Base-by-base conservation (phyloP, 2,329 filamentous ascomycete genomes). In the Thelonectria olida region DNA sequence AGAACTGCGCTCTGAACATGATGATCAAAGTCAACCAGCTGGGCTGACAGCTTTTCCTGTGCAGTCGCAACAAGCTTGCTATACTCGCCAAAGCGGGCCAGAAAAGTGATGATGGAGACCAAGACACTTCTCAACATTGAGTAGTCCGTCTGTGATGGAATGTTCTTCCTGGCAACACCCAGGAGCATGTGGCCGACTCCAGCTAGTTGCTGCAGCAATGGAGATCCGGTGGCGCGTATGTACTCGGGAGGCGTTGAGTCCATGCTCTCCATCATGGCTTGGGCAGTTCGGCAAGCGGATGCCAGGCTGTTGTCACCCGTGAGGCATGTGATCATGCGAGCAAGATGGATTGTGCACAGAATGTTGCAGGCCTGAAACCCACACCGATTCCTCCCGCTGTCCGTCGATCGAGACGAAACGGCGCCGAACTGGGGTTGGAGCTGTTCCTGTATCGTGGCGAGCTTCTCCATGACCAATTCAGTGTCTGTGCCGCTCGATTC, bases 331-430 rank as follows among this genome's bases (percentile, higher is more conserved):
- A 73, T 67, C 66, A 75, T 75, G 12, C 71, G 67, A 15, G 72
- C 61, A 27, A 75, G 65, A 22, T 73, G 68, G 20, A 75, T 67
- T 5, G 74, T 76, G 20, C 71, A 73, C 49, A 70, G 67, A 36
- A 76, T 76, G 31, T 76, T 76, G 42, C 73, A 73, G 0, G 74
- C 71, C 56, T 76, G 74, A 56, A 76, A 76, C 0, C 74, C 72
- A 42, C 70, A 75, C 3, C 73, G 59, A 54, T 75, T 53, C 31
- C 50, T 22, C 9, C 50, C 50, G 13, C 36, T 53, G 19, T 53
- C 50, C 9, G 50, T 27, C 15, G 50, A 53, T 10, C 23, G 20
- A n/a, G 50, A 53, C 7, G 7, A 53, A 2, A 15, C 50, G 12
- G 38, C 20, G 15, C 39, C 50, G n/a, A 53, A 53, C 42, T 44